phyloP scores from a whole-genome alignment of 108 stramenopile genomes.

The Schizochytrium sp. region DNA sequence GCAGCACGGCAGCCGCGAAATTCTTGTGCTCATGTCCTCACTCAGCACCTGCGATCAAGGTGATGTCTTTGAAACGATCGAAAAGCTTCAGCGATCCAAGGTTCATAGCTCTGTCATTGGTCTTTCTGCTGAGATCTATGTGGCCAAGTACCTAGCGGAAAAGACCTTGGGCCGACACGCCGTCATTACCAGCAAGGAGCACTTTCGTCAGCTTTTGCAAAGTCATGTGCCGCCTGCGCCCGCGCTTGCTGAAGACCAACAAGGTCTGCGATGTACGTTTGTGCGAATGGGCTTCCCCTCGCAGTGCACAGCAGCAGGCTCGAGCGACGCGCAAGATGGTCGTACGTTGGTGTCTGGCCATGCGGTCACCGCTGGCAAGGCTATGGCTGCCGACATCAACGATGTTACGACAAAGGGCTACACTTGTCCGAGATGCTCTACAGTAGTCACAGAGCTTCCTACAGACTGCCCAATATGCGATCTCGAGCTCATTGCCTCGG shows the following conservation, averaged over 20 bases:
- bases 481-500: slow-evolving; percentile 68
- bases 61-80: slow-evolving; percentile 22
- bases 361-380: background rate
- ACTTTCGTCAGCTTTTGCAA: slow-evolving; percentile 13
- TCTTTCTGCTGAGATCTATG: slow-evolving; percentile 19
- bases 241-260: background rate
- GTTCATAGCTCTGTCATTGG: slow-evolving; percentile 17
- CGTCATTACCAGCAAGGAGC: background rate
- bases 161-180: background rate
- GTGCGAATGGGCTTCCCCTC: slow-evolving; percentile 1
- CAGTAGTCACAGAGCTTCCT: slow-evolving; percentile 17
- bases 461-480: slow-evolving; percentile 75
- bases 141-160: slow-evolving; percentile 23
- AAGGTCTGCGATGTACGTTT: background rate
- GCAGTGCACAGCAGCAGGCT: background rate
- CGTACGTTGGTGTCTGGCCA: background rate
- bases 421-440: slow-evolving; percentile 18
- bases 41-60: slow-evolving; percentile 25
- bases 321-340: background rate
- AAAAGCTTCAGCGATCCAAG: background rate
- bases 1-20: slow-evolving; percentile 22
- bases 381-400: background rate
- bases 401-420: background rate
- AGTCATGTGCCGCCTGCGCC: slow-evolving; percentile 21
- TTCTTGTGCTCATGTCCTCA: slow-evolving; percentile 16